Percentiles rank a stretch among this genome's conserved stretches.
Conservation (phyloP, 495 filamentous ascomycete genomes). For the Jackrogersella minutella region DNA sequence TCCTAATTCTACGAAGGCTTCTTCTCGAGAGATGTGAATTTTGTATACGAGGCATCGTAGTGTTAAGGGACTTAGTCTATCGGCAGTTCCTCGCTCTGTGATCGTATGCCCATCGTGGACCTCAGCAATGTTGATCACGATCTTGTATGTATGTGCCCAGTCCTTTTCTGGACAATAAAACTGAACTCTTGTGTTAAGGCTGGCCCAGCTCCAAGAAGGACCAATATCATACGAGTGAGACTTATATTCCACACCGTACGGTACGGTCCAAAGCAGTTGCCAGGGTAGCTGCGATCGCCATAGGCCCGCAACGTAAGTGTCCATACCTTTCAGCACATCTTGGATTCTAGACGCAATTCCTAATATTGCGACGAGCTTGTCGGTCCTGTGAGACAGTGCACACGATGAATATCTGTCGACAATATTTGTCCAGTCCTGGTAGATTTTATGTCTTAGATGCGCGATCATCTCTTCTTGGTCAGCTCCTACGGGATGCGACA, state of each 20-base stretch:
- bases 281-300: constrained; percentile 4
- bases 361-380: constrained; percentile 10
- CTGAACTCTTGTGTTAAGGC: neutral
- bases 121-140: neutral
- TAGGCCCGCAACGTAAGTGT: constrained; percentile 5
- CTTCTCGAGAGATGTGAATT: neutral
- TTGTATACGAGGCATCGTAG: neutral
- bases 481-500: neutral
- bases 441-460: neutral
- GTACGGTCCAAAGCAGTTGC: constrained; percentile 7
- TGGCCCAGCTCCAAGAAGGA: constrained; percentile 20
- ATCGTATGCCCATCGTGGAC: neutral
- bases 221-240: neutral
- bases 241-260: too few relatives aligned
- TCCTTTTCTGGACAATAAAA: neutral
- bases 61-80: neutral
- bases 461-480: neutral
- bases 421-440: neutral
- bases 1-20: neutral
- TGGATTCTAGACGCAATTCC: constrained; percentile 1
- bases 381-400: neutral
- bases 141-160: neutral
- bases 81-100: neutral
- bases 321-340: neutral
- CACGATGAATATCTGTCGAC: neutral